Evolutionary conservation across 1,139 yeast species (phyloP).

Genomic region (Magnusiomyces tetraspermus): DNA sequence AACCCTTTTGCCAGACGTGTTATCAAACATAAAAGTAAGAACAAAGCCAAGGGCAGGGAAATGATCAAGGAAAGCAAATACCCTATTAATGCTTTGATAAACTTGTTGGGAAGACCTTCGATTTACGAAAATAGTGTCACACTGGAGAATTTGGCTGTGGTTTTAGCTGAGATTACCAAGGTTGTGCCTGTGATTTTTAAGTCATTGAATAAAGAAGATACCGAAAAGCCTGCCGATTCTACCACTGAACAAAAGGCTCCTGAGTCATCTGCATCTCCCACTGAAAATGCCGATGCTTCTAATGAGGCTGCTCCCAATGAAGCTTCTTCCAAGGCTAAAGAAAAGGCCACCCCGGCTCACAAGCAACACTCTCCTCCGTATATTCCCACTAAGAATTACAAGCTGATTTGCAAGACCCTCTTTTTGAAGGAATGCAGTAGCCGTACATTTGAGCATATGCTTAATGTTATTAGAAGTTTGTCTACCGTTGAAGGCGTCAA

Average conservation of each 20-base stretch:
- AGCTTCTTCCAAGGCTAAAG: constrained; percentile 16
- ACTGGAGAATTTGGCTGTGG: constrained; percentile 67
- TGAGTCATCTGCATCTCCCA: constrained; percentile 13
- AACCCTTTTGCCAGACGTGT: constrained; percentile 44
- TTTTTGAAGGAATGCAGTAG: constrained; percentile 84
- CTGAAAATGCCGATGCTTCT: constrained; percentile 5
- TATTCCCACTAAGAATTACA: constrained; percentile 55
- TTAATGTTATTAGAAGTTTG: constrained; percentile 74
- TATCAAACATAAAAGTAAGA: constrained; percentile 28
- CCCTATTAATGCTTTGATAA: constrained; percentile 64
- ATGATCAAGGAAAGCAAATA: constrained; percentile 40
- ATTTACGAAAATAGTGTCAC: constrained; percentile 65
- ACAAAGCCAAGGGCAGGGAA: constrained; percentile 34
- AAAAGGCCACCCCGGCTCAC: constrained; percentile 14
- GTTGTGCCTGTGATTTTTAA: constrained; percentile 42
- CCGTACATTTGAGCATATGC: constrained; percentile 74
- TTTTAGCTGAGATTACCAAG: constrained; percentile 67
- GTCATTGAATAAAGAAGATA: constrained; percentile 17
- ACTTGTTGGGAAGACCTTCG: constrained; percentile 51
- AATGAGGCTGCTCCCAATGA: constrained; percentile 1
- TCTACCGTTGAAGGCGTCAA: constrained; percentile 55
- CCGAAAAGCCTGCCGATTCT: constrained; percentile 8
- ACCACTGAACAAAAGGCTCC: constrained; percentile 9
- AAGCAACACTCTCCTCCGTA: constrained; percentile 46
- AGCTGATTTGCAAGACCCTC: constrained; percentile 56